Evolutionary conservation across 805 yeast species (phyloP), one percentile per base, ranked within the genome.

Genomic region (Yarrowia sp.): DNA sequence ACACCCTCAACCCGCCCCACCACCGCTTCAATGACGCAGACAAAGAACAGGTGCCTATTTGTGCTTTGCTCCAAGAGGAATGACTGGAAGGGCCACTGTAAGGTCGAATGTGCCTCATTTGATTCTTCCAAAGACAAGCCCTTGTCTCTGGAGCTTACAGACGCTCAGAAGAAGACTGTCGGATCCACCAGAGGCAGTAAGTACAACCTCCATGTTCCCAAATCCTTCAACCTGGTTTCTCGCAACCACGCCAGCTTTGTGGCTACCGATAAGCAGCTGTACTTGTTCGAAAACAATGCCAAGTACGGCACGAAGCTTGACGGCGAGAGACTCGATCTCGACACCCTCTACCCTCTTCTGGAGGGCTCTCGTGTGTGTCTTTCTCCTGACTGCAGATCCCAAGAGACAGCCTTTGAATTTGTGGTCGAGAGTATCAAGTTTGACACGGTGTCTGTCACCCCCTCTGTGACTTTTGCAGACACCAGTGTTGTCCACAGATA

Each of bases 281-380:
- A n/a, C n/a, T 3, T 58, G 17, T 58, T 20, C 9, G 64, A 58
- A 9, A 9, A 20, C 40, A 43, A 58, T 33, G 64, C 64, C 40
- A 58, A 58, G 64, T 58, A 58, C 36, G 64, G 64, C 40, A 43
- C 33, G 9, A 13, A 14, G 40, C 33, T 58, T 42, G 50, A 58
- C 36, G 64, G 50, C 19, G 36, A 33, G 14, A 40, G 17, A 10
- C 12, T 43, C 14, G 19, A 17, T 17, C 64, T 17, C 40, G 24
- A 43, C 19, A 34, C 14, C 9, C 20, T 58, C 3, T 42, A 43
- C 17, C 50, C 64, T 34, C 9, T 58, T 15, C 5, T 43, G 40
- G 64, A 24, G n/a, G 64, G 49, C 39, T 42, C 49, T 13, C n/a
- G 17, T 4, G 39, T 33, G 40, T 43, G 42, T 6, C 33, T 58